Conservation (phyloP, 768 basidiomycete genomes). For the Amanita exitialis region DNA sequence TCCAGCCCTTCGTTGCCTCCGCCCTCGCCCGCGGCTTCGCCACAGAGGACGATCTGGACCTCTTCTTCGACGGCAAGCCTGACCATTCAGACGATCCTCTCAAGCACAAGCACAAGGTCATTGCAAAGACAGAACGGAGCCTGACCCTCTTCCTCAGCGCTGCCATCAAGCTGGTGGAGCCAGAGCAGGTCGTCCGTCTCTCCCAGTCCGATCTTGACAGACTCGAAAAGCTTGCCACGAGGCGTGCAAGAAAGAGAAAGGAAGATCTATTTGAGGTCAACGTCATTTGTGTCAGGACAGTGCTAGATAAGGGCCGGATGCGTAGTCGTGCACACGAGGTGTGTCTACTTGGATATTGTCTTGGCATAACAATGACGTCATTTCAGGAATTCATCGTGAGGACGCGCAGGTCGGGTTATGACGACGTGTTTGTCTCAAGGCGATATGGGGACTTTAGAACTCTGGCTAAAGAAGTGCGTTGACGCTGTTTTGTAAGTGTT, state of each 20-base stretch:
- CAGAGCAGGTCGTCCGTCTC: slow-evolving; percentile 85
- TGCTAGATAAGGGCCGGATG: slow-evolving; percentile 77
- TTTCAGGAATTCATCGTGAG: slow-evolving; percentile 89
- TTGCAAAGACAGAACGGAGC: slow-evolving; percentile 78
- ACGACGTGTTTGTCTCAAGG: slow-evolving; percentile 82
- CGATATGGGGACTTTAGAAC: slow-evolving; percentile 94
- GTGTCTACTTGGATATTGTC: slow-evolving; percentile 17
- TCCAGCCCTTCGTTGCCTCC: slow-evolving; percentile 88
- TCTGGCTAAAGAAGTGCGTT: slow-evolving; percentile 67
- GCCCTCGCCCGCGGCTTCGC: slow-evolving; percentile 72
- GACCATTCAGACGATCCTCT: slow-evolving; percentile 11
- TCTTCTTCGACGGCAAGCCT: background rate
- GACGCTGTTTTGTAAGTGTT: background rate
- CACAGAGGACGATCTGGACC: slow-evolving; percentile 37
- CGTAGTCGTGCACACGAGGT: slow-evolving; percentile 85
- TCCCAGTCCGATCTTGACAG: slow-evolving; percentile 76
- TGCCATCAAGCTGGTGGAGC: slow-evolving; percentile 74
- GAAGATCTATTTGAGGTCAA: slow-evolving; percentile 80
- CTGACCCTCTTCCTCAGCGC: slow-evolving; percentile 73
- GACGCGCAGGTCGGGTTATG: slow-evolving; percentile 61
- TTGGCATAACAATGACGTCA: background rate
- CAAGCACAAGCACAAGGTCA: slow-evolving; percentile 40
- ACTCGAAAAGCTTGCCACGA: slow-evolving; percentile 63
- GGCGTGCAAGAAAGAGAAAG: slow-evolving; percentile 40
- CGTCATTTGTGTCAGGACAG: slow-evolving; percentile 77